Conservation (phyloP, 2,329 filamentous ascomycete species). For the Clarireedia paspali region DNA sequence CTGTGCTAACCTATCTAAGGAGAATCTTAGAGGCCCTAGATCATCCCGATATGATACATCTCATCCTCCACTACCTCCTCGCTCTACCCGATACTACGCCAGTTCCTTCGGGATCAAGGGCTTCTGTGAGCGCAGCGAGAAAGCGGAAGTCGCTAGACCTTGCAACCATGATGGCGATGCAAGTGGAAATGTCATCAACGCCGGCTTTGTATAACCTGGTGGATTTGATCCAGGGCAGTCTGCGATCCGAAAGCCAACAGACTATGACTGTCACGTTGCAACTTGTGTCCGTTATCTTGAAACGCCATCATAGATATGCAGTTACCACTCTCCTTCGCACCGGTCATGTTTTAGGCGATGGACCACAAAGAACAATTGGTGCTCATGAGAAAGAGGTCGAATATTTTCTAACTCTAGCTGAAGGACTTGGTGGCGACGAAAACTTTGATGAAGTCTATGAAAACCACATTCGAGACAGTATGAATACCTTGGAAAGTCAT, state of each 20-base stretch:
- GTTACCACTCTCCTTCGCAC: constrained; percentile 68
- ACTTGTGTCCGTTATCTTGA: constrained; percentile 76
- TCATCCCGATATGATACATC: constrained; percentile 87
- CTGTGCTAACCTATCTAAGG: constrained; percentile 86
- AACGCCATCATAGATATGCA: constrained; percentile 82
- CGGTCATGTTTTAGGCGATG: constrained; percentile 46
- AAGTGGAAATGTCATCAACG: constrained; percentile 65
- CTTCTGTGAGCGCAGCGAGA: constrained; percentile 59
- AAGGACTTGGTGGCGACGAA: constrained; percentile 59
- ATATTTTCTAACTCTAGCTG: constrained; percentile 60
- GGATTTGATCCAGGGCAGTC: constrained; percentile 79
- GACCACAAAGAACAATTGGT: constrained; percentile 58
- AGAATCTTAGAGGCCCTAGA: constrained; percentile 87
- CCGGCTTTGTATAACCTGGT: constrained; percentile 89
- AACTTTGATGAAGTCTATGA: constrained; percentile 69
- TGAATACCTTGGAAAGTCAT: constrained; percentile 62
- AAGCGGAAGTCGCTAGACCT: constrained; percentile 86
- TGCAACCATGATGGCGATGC: constrained; percentile 68
- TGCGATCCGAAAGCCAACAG: constrained; percentile 77
- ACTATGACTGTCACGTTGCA: constrained; percentile 86
- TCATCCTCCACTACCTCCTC: constrained; percentile 86
- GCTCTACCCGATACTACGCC: constrained; percentile 58
- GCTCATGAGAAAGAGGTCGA: constrained; percentile 70
- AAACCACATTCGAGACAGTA: constrained; percentile 62
- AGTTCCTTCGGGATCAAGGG: constrained; percentile 31